Conservation (phyloP, 495 filamentous ascomycete genomes). For the Diplogelasinospora grovesii region DNA sequence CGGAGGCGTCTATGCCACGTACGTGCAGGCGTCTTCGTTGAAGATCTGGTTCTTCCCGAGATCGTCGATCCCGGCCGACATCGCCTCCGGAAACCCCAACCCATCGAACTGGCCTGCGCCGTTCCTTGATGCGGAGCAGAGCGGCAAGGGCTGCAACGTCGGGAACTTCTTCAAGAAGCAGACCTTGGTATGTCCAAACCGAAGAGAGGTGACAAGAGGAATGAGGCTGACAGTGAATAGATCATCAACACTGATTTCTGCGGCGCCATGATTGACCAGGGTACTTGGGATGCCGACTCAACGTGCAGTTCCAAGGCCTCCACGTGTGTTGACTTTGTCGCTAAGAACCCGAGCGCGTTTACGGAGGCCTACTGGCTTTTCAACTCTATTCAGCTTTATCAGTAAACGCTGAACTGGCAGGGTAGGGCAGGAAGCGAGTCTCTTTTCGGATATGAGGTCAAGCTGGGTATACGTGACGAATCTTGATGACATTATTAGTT, state of each 20-base stretch:
- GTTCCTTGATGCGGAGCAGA: slow-evolving; percentile 52
- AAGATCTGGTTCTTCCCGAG: slow-evolving; percentile 70
- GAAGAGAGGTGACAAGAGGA: neutral
- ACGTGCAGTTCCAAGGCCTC: slow-evolving; percentile 57
- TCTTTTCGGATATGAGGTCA: too few species aligned
- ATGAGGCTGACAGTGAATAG: neutral
- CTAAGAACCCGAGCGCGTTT: slow-evolving; percentile 50
- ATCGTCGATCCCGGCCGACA: slow-evolving; percentile 49
- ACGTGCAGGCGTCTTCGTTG: slow-evolving; percentile 58
- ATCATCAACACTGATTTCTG: slow-evolving; percentile 77
- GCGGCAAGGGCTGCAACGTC: slow-evolving; percentile 51
- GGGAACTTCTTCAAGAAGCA: slow-evolving; percentile 58
- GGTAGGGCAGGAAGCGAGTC: too few species aligned
- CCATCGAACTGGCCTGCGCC: slow-evolving; percentile 57
- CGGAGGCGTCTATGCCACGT: slow-evolving; percentile 68
- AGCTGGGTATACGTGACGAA: too few species aligned
- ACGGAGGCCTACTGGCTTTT: slow-evolving; percentile 59
- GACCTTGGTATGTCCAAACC: slow-evolving; percentile 47
- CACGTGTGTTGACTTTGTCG: slow-evolving; percentile 59
- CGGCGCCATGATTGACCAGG: slow-evolving; percentile 53
- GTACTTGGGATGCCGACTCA: slow-evolving; percentile 45
- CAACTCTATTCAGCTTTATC: slow-evolving; percentile 56
- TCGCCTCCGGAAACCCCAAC: slow-evolving; percentile 54
- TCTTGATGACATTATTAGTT: too few species aligned
- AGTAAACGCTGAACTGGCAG: slow-evolving; percentile 1